Base-by-base conservation (phyloP, 2,329 filamentous ascomycete species). In the Chaetomium olivaceum region DNA sequence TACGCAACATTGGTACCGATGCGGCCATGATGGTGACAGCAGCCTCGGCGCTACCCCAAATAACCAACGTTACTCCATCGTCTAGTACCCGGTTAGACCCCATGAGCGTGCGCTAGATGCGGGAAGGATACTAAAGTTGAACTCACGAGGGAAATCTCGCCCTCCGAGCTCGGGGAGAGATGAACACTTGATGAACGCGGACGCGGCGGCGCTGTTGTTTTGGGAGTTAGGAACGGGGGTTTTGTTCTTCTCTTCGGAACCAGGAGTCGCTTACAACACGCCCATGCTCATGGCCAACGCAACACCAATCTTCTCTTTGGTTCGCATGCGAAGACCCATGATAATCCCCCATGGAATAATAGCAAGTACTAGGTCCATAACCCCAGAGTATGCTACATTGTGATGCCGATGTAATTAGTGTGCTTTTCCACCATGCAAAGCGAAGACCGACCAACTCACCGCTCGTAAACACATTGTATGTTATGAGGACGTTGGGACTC, bases 11-110 rank as follows among this genome's bases (percentile, higher is more conserved):
- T 8, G 71, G 70, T n/a, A 71, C 67, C 11, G 71, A 69, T 2
- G 71, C 67, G 1, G 70, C 71, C 67, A 72, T 71, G 57, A 72
- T 70, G 23, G 71, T 71, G 19, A 71, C 69, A 19, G 69, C 70
- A 46, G 68, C 67, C 50, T 71, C 69, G 14, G 70, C 67, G n/a
- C 52, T 66, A n/a, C 67, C 64, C 70, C 71, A 72, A 14, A 71
- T 71, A 11, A 71, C 69, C 2, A 72, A 64, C 1, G 67, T 66
- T 1, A 72, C 67, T 0, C 70, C 70, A 33, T 71, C 69, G 54
- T 69, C 69, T 72, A 21, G 39, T 21, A 29, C 56, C 4, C 6
- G 31, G 57, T 59, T 8, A 48, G 39, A 39, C 23, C 33, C 36
- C 57, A 7, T 9, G 21, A 48, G 7, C 46, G 9, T 12, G 23